Evolutionary conservation across 257 asterid genomes (phyloP).

Genomic region (Anisodus acutangulus): DNA sequence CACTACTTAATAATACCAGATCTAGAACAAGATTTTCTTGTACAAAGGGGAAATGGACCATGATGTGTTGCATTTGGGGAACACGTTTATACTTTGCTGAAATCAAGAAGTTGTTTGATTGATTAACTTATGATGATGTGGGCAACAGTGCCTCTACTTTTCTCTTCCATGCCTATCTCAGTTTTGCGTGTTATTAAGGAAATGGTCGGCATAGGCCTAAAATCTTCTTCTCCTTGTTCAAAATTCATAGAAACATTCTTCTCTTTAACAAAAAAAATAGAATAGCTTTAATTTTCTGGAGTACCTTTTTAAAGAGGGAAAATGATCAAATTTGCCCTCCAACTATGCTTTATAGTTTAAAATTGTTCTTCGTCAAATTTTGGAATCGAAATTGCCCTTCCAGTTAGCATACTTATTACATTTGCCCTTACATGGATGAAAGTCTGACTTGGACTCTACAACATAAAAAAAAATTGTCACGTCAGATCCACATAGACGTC

Average conservation of each 20-base stretch:
- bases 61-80: slow-evolving; percentile 41
- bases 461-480: no score
- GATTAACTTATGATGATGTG: slow-evolving; percentile 38
- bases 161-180: slow-evolving; percentile 24
- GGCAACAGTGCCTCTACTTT: slow-evolving; percentile 31
- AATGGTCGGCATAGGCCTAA: slow-evolving; percentile 38
- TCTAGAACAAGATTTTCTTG: slow-evolving; percentile 26
- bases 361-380: no score
- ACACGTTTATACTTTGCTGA: slow-evolving; percentile 41
- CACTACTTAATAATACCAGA: background rate
- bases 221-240: background rate
- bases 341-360: no score
- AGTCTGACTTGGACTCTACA: no score
- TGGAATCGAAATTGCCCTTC: no score
- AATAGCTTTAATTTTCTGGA: background rate
- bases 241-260: background rate
- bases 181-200: slow-evolving; percentile 52
- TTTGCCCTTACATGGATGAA: no score
- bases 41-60: slow-evolving; percentile 40
- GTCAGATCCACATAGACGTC: no score
- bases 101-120: slow-evolving; percentile 42
- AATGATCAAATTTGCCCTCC: no score
- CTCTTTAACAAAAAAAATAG: background rate
- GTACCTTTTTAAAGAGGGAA: no score
- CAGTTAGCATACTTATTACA: no score